A percentile compares a stretch with the other conserved stretches of the same genome.
Conservation (phyloP, 495 filamentous ascomycete species). For the Penicillium soppii region DNA sequence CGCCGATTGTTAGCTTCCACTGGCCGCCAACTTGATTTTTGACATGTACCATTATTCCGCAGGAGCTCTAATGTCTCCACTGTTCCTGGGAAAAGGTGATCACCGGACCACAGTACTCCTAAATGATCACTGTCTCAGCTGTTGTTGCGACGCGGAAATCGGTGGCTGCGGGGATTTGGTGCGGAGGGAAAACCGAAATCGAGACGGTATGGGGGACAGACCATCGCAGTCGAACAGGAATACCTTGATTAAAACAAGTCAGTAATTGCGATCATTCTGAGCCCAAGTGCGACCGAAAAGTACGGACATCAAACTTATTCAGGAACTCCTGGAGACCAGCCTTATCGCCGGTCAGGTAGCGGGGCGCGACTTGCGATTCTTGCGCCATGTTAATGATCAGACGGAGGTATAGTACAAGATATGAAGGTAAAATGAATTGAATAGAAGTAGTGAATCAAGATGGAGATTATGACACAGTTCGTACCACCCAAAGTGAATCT, state of each 20-base stretch:
- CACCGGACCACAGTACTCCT: conserved; percentile 97
- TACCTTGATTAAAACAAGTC: conserved; percentile 51
- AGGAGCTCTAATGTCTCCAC: conserved; percentile 81
- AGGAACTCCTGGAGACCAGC: conserved; percentile 76
- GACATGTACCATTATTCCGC: conserved; percentile 65
- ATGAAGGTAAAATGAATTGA: not conserved
- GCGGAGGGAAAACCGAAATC: conserved; percentile 12
- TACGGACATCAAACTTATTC: conserved; percentile 62
- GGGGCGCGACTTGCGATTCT: conserved; percentile 42
- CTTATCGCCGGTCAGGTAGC: conserved; percentile 79
- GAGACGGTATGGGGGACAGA: conserved; percentile 39
- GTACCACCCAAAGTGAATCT: conserved; percentile 4
- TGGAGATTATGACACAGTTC: not conserved
- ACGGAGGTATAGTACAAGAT: not conserved
- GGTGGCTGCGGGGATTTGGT: not conserved
- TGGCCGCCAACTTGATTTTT: conserved; percentile 1
- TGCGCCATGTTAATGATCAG: conserved; percentile 14
- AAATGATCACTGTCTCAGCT: conserved; percentile 19
- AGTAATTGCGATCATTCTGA: not conserved
- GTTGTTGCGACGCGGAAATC: conserved; percentile 8
- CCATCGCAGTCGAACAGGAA: conserved; percentile 98
- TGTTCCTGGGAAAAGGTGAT: conserved; percentile 79
- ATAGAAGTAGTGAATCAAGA: not conserved
- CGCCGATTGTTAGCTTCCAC: not conserved
- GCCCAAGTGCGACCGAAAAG: not conserved